Conservation (phyloP, 1,284 basidiomycete genomes). For the Schizopora paradoxa region DNA sequence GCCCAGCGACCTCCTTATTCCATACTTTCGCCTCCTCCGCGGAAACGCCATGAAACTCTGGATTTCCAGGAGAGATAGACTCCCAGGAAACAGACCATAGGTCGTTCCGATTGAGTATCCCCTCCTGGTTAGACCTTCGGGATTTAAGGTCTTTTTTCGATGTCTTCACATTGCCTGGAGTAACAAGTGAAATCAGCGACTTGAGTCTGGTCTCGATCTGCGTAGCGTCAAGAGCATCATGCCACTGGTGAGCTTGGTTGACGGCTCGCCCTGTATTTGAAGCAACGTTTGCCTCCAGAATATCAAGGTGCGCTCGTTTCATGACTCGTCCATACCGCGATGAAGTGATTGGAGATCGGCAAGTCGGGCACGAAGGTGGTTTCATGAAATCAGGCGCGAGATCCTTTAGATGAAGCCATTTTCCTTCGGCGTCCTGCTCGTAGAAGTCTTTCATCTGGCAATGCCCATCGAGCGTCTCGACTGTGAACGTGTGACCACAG, state of each 20-base stretch:
- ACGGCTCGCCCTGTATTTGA: slow-evolving; percentile 44
- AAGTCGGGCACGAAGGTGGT: slow-evolving; percentile 52
- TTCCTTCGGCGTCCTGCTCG: slow-evolving; percentile 26
- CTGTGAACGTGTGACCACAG: slow-evolving; percentile 65
- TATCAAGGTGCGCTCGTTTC: slow-evolving; percentile 57
- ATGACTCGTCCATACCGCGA: slow-evolving; percentile 54
- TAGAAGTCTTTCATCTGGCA: slow-evolving; percentile 54
- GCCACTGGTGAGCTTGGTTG: slow-evolving; percentile 21
- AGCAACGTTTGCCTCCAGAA: slow-evolving; percentile 58
- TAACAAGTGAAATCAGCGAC: not conserved
- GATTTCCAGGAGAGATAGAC: slow-evolving; percentile 24
- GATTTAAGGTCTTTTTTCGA: not conserved
- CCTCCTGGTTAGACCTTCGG: slow-evolving; percentile 4
- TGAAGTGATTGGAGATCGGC: slow-evolving; percentile 43
- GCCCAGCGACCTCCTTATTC: slow-evolving; percentile 28
- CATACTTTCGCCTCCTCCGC: slow-evolving; percentile 31
- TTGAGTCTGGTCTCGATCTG: slow-evolving; percentile 1
- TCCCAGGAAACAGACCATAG: slow-evolving; percentile 17
- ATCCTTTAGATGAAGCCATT: slow-evolving; percentile 38
- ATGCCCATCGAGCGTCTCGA: slow-evolving; percentile 64
- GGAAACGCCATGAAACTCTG: slow-evolving; percentile 29
- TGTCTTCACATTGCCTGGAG: not conserved
- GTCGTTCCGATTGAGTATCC: not conserved
- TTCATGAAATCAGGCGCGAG: slow-evolving; percentile 38
- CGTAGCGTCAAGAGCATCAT: not conserved